A percentile compares a stretch with the other conserved stretches of the same genome.
phyloP scores from a whole-genome alignment of 495 filamentous ascomycete species.

The Annulohypoxylon moriforme region DNA sequence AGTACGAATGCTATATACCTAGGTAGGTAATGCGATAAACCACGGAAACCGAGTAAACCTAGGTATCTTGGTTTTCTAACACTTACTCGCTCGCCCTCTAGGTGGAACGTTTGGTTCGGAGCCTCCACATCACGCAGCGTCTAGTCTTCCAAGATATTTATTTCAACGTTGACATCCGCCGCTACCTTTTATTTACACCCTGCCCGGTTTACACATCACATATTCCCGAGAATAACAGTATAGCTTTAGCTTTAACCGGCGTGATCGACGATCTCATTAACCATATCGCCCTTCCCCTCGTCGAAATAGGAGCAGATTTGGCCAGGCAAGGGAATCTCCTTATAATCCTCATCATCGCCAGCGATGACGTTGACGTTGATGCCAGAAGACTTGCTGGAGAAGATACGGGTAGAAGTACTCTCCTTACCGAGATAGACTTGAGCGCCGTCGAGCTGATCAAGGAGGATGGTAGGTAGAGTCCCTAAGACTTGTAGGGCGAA shows the following conservation, averaged over 20 bases:
- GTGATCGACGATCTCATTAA: conserved; percentile 91
- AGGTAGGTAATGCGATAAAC: conserved; percentile 35
- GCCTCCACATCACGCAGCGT: neutral
- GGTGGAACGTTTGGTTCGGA: neutral
- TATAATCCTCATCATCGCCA: conserved; percentile 78
- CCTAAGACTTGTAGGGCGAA: conserved; percentile 92
- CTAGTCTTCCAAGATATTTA: conserved; percentile 19
- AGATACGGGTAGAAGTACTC: conserved; percentile 81
- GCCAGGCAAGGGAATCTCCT: conserved; percentile 85
- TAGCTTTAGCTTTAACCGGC: conserved; percentile 64
- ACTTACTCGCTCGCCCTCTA: conserved; percentile 8
- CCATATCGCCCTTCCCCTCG: conserved; percentile 71
- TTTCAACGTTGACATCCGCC: conserved; percentile 17
- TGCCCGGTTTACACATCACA: neutral
- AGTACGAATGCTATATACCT: conserved; percentile 26
- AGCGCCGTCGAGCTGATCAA: conserved; percentile 94
- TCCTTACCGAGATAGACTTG: conserved; percentile 85
- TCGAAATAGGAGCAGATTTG: conserved; percentile 87
- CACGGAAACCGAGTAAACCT: neutral
- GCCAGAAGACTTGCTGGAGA: conserved; percentile 83
- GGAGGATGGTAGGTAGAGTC: conserved; percentile 81
- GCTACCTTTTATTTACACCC: conserved; percentile 7
- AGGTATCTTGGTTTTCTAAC: conserved; percentile 32
- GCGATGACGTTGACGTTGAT: conserved; percentile 86
- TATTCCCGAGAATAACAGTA: neutral